Evolutionary conservation across 352 stramenopile species (phyloP), one percentile per base, ranked within the genome.

Genomic region (Discostella stelligera): DNA sequence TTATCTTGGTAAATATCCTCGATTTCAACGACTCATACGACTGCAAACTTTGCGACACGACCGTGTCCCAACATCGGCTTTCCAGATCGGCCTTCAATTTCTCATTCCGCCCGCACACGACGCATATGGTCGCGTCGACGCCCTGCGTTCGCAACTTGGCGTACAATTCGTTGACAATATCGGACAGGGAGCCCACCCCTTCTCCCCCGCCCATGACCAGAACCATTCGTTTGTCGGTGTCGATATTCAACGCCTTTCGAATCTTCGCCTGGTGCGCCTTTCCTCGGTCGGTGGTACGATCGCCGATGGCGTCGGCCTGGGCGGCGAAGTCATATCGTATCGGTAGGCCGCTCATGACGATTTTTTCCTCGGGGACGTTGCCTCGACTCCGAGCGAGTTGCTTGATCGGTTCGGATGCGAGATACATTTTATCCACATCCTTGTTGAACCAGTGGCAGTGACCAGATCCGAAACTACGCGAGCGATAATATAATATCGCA

Each of bases 381-480:
- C 79, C 79, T 46, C 81, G 44, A 27, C 61, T 66, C 52, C 79
- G 74, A 0, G 86, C 84, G 49, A 89, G 64, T 11, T 60, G 32
- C 18, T 81, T 78, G 1, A 91, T 74, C 7, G 79, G 71, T 58
- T 90, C 81, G 0, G 71, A 86, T 2, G 89, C 87, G 8, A 94
- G 68, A 59, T 93, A 94, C 53, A 92, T 83, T 59, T 84, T 87
- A 39, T 91, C 83, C 0, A 86, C 75, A 59, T 86, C 63, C 66
- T 81, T 82, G 72, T 87, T 78, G 75, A 94, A 94, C 89, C 89
- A 94, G 11, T 80, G 91, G n/a, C 71, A 78, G 69, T 94, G 89
- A 20, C 77, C 87, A 18, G 80, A 89, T 53, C 86, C 89, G n/a
- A 94, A 85, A 79, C 69, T 77, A 27, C 21, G 18, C 21, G 18